Evolutionary conservation across 2,329 filamentous ascomycete genomes (phyloP).

Genomic region (Xylariaceae sp.): DNA sequence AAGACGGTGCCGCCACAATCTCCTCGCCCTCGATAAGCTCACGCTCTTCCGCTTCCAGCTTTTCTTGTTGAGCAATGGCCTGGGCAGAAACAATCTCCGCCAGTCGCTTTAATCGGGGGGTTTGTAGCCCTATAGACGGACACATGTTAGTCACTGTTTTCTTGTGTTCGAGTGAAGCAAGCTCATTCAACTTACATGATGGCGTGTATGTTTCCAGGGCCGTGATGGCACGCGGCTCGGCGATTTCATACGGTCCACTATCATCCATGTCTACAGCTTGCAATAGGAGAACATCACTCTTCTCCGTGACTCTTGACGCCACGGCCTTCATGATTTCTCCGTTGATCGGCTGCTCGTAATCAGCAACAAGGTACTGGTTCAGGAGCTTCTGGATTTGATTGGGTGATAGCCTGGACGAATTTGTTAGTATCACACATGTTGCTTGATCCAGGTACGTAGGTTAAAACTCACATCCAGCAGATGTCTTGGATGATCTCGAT

Average conservation of each 20-base stretch:
- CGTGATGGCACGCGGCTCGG: conserved; percentile 91
- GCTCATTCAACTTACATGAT: conserved; percentile 64
- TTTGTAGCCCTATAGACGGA: conserved; percentile 72
- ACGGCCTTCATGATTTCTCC: conserved; percentile 99
- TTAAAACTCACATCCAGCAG: conserved; percentile 86
- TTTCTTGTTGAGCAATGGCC: conserved; percentile 92
- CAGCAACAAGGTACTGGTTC: conserved; percentile 96
- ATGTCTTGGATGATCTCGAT: conserved; percentile 99
- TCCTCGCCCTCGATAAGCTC: conserved; percentile 32
- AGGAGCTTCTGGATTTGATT: conserved; percentile 99
- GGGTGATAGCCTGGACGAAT: conserved; percentile 68
- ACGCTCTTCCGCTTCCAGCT: conserved; percentile 50
- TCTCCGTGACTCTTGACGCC: conserved; percentile 92
- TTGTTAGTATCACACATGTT: conserved; percentile 15
- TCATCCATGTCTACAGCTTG: conserved; percentile 98
- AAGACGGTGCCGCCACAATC: conserved; percentile 24
- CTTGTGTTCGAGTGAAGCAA: not conserved
- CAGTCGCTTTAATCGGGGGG: conserved; percentile 84
- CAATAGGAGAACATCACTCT: conserved; percentile 90
- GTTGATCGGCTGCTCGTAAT: conserved; percentile 99
- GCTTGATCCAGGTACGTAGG: conserved; percentile 5
- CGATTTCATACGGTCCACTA: conserved; percentile 96
- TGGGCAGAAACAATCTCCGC: conserved; percentile 98
- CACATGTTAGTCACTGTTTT: conserved; percentile 25
- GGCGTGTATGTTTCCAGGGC: conserved; percentile 97